Evolutionary conservation across 129 eudicot genomes (phyloP), one percentile per base, ranked within the genome.

Genomic region (Artemisia tridentata): DNA sequence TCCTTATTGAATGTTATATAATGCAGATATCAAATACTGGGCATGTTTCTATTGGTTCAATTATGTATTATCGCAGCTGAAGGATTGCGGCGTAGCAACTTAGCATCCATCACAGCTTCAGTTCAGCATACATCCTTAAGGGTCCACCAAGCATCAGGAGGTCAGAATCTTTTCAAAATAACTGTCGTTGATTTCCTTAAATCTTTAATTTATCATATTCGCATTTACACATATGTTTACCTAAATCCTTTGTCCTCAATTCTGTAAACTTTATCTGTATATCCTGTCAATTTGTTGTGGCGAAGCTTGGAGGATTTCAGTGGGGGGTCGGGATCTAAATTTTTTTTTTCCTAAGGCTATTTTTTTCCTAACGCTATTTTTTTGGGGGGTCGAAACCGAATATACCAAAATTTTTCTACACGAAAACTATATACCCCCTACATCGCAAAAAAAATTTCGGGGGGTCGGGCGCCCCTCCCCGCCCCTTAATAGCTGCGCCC

Each of bases 21-120:
- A 17, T 75, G 91, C 92, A 95, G 99, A 88, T 90, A 95, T 81
- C 99, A 95, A 78, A 95, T 95, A 65, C 82, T 95, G 84, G 99
- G 99, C 23, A 83, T 95, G 71, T 95, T 95, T 65, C 85, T 95
- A 77, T 72, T 95, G 74, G 84, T 95, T 80, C 99, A 95, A 80
- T 75, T 95, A n/a, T 95, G 99, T 75, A 84, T 95, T 55, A 79
- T 95, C 72, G 91, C 96, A 67, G 99, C 96, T 76, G 99, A 95
- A 83, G 88, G 97, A 63, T 71, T 95, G 77, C 75, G 99, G 29
- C 90, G 97, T 69, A 90, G 85, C 79, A 90, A 84, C 81, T 84
- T 95, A 58, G 87, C 97, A 29, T 84, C 96, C 82, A 73, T 95
- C 59, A 78, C 93, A 27, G 77, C 80, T 83, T 84, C 97, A 57